Conservation (phyloP, 2,329 filamentous ascomycete species). For the Xylariaceae sp. region DNA sequence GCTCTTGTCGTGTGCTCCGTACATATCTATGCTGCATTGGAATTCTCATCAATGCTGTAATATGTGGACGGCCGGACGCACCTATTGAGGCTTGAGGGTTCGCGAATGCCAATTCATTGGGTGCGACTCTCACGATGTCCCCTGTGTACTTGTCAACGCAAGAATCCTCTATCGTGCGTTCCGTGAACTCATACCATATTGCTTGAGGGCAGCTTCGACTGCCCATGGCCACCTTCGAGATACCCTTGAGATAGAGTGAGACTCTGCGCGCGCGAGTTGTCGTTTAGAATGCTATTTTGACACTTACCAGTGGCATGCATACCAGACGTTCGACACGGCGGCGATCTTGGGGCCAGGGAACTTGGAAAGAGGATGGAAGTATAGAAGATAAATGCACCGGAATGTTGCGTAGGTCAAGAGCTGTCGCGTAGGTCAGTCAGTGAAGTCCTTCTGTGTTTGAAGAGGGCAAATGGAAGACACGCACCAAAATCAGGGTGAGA, state of each 20-base stretch:
- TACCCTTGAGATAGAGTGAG: no score
- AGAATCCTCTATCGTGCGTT: no score
- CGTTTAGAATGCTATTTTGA: no score
- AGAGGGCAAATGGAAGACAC: not conserved
- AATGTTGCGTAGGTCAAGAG: not conserved
- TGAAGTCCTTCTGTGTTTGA: not conserved
- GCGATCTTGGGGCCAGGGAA: constrained; percentile 6
- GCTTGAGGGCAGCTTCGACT: not conserved
- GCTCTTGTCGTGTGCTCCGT: constrained; percentile 8
- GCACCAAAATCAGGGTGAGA: not conserved
- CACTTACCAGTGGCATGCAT: constrained; percentile 8
- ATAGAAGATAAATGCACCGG: constrained; percentile 4
- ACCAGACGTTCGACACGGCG: constrained; percentile 9
- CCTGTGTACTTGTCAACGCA: no score
- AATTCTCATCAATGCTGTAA: not conserved
- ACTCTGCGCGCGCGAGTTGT: no score
- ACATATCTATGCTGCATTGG: no score
- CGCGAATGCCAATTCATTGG: not conserved
- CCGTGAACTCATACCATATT: no score
- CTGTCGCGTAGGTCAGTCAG: not conserved
- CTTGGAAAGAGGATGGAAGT: constrained; percentile 10
- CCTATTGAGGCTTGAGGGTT: not conserved
- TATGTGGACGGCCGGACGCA: not conserved
- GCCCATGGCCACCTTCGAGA: not conserved
- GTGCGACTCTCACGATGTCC: not conserved